Base-by-base conservation (phyloP, 2,329 filamentous ascomycete species). In the Passalora sequoiae region DNA sequence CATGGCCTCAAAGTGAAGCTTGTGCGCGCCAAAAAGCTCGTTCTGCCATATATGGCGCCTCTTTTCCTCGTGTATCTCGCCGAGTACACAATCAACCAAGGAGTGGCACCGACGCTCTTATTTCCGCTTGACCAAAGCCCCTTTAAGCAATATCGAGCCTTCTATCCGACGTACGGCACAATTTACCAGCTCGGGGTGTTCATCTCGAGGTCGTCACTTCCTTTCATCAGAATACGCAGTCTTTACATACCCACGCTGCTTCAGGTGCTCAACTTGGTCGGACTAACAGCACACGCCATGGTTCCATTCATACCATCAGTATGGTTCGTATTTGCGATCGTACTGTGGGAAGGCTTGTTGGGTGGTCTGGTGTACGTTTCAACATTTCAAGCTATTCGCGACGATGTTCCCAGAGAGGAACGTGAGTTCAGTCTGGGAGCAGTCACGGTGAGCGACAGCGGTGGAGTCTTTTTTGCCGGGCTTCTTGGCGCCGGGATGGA, bases 31-130 rank as follows among this genome's bases (percentile, higher is more conserved):
- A 48, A 40, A 22, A 32, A 44, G 8, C 43, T 55, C 8, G 47
- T 53, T 20, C 22, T 54, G 9, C 51, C 51, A 7, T 84, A 82
- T 64, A 97, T 98, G 89, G 74, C 94, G 3, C 92, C 92, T 0
- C 75, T 98, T 10, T 74, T 97, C 24, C 70, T 97, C 12, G 92
- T 98, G 21, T 98, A 96, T 64, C 78, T 97, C 25, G 88, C 89
- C 44, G 92, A 98, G 70, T 98, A 98, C 64, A 94, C 86, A 43
- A 96, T 97, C 66, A 97, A 97, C 69, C 89, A 95, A 69, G 91
- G 89, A 25, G 88, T 97, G 1, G 75, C 88, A 0, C 91, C 92
- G 1, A 95, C 89, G 0, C 72, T 97, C 0, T 77, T 98, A 4
- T 98, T 95, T 61, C 88, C 89, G 0, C 72, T 96, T 1, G 61